Evolutionary conservation across 108 stramenopile species (phyloP).

Genomic region (Heterococcus sp.): DNA sequence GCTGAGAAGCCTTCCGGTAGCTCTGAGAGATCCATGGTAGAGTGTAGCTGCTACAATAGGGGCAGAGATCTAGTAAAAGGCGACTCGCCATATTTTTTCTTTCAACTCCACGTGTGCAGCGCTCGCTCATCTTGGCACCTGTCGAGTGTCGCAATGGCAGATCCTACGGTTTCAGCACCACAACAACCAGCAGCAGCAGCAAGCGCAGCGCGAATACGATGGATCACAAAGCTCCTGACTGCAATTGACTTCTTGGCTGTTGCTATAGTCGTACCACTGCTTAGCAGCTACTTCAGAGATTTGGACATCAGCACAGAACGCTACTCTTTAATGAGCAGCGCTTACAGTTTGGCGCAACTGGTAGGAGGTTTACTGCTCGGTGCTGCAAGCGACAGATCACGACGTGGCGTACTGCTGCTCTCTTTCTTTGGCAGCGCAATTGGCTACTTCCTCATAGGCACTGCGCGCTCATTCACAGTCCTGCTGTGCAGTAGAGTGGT

Average conservation of each 20-base stretch:
- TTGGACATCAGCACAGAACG: conserved; percentile 28
- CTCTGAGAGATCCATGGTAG: not conserved
- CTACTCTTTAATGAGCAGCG: conserved; percentile 63
- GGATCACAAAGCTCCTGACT: conserved; percentile 11
- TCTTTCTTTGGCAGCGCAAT: conserved; percentile 78
- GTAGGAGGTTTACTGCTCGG: conserved; percentile 77
- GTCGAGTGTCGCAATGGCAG: too few relatives aligned
- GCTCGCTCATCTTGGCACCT: too few relatives aligned
- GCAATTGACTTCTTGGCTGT: conserved; percentile 78
- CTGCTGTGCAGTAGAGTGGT: conserved; percentile 70
- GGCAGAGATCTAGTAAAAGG: too few relatives aligned
- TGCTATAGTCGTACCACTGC: conserved; percentile 74
- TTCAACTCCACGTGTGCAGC: too few relatives aligned
- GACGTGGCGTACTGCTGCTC: conserved; percentile 67
- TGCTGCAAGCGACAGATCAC: conserved; percentile 64
- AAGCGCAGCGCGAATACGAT: too few relatives aligned
- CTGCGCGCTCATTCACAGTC: conserved; percentile 58
- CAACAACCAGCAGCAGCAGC: too few relatives aligned
- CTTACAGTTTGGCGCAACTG: conserved; percentile 81
- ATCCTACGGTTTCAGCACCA: too few relatives aligned
- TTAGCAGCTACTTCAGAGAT: conserved; percentile 73
- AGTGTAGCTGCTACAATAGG: not conserved
- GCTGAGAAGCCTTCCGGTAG: not conserved
- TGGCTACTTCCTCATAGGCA: conserved; percentile 70
- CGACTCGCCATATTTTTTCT: too few relatives aligned